Evolutionary conservation across 169 alveolate genomes (phyloP).

Genomic region (Eimeria acervulina): DNA sequence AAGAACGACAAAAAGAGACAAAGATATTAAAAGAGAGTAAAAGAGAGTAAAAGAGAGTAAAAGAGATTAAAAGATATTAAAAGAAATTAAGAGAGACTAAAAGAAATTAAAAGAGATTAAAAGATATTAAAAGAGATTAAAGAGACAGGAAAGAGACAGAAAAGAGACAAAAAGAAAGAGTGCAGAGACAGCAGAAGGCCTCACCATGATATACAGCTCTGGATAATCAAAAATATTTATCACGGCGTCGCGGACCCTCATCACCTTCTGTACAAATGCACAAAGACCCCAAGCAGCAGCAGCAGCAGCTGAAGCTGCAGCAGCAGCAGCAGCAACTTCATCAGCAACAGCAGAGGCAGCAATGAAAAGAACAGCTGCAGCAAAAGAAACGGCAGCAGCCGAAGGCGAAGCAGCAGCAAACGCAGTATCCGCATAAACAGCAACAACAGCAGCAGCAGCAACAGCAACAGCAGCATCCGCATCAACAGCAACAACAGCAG

Average conservation of each 20-base stretch:
- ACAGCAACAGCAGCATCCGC: neutral
- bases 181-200: neutral
- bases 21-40: neutral
- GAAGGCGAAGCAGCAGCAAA: neutral
- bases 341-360: no score
- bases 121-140: neutral
- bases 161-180: neutral
- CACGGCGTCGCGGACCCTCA: slow-evolving; percentile 45
- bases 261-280: slow-evolving; percentile 15
- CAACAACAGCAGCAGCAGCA: neutral
- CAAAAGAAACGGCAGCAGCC: neutral
- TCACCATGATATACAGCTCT: slow-evolving; percentile 61
- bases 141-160: neutral
- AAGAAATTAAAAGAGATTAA: no score
- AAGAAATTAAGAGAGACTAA: no score
- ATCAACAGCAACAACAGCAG: neutral
- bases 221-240: slow-evolving; percentile 50
- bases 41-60: neutral
- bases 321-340: no score
- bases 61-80: neutral
- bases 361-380: no score
- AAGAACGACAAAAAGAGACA: neutral
- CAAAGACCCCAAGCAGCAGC: no score
- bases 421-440: neutral
- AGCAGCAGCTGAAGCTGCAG: no score